phyloP scores from a whole-genome alignment of 441 rosid genomes.

The Erysimum pusillum region DNA sequence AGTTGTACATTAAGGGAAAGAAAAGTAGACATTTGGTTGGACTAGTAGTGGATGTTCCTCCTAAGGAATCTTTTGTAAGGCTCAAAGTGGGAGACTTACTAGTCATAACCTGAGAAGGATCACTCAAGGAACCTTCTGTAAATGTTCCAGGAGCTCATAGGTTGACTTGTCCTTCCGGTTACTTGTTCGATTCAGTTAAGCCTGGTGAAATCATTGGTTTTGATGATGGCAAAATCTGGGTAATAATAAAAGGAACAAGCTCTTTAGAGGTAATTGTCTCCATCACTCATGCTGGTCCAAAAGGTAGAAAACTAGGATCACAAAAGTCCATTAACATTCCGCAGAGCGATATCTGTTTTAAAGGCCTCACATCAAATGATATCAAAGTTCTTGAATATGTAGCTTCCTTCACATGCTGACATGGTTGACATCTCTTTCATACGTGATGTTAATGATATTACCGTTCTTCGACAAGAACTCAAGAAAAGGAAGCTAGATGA shows the following conservation, averaged over 20 bases:
- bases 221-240: constrained; percentile 83
- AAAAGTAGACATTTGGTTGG: constrained; percentile 56
- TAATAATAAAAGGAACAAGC: constrained; percentile 64
- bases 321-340: constrained; percentile 81
- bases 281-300: constrained; percentile 68
- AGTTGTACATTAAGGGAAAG: constrained; percentile 54
- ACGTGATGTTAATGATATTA: constrained; percentile 62
- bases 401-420: constrained; percentile 70
- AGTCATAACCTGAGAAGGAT: constrained; percentile 56
- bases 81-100: constrained; percentile 72
- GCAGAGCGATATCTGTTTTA: constrained; percentile 59
- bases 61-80: constrained; percentile 59
- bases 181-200: constrained; percentile 72
- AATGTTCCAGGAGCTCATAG: constrained; percentile 54
- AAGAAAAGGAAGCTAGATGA: constrained; percentile 60
- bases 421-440: constrained; percentile 75
- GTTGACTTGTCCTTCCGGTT: constrained; percentile 66
- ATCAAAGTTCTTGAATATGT: constrained; percentile 70
- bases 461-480: constrained; percentile 62
- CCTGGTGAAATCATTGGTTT: constrained; percentile 73
- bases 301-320: constrained; percentile 75
- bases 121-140: constrained; percentile 44
- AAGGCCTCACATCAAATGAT: constrained; percentile 81
- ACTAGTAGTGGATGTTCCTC: constrained; percentile 65
- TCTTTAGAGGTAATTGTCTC: constrained; percentile 66